These are phyloP conservation scores for Colletotrichum sp. DNA, from an alignment of 2,329 filamentous ascomycete species.

Conservation along the genomic window DNA sequence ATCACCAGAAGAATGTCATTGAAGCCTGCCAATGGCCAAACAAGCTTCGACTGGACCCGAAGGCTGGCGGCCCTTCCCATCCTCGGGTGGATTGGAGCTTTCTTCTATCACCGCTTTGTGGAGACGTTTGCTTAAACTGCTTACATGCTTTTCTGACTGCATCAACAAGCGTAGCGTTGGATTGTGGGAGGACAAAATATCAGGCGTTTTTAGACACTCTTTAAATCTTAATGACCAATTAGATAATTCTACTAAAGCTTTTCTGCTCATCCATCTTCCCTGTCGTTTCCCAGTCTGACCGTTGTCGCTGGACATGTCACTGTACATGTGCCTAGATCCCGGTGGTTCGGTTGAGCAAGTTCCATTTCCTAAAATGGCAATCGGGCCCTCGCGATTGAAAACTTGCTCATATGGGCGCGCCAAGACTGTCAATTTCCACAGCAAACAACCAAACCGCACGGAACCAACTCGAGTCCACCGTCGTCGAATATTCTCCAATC, in stretches of 20 bases:
- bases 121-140: slow-evolving; percentile 4
- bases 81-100: neutral
- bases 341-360: slow-evolving; percentile 3
- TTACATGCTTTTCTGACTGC: neutral
- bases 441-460: neutral
- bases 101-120: slow-evolving; percentile 11
- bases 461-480: neutral
- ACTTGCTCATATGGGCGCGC: slow-evolving; percentile 16
- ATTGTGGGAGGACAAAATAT: neutral
- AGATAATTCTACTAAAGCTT: neutral
- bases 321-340: neutral
- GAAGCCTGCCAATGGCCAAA: neutral
- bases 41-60: slow-evolving; percentile 8
- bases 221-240: neutral
- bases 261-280: neutral
- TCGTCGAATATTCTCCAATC: neutral
- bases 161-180: neutral
- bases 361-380: neutral
- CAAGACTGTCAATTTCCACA: neutral
- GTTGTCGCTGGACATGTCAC: neutral
- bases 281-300: neutral
- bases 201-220: neutral
- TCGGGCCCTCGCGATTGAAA: neutral
- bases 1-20: neutral
- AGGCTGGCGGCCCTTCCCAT: slow-evolving; percentile 6